Conservation (phyloP, 495 filamentous ascomycete species). For the Pseudoneurospora amorphoporcata region DNA sequence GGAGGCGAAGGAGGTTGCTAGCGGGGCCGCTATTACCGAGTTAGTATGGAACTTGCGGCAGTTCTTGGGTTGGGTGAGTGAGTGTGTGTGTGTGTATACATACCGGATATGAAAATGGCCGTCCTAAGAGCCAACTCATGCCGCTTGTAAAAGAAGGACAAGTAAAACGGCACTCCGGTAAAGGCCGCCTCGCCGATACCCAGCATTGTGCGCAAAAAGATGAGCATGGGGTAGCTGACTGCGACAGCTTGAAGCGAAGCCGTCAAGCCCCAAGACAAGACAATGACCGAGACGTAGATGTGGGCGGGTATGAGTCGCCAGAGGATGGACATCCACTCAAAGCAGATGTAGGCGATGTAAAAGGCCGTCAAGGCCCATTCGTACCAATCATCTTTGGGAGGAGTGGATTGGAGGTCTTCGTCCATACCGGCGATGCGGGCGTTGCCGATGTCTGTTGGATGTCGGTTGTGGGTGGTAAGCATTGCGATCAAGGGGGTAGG, state of each 20-base stretch:
- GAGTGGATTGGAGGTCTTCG: slow-evolving; percentile 48
- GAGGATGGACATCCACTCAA: slow-evolving; percentile 66
- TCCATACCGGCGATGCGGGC: slow-evolving; percentile 65
- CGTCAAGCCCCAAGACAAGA: slow-evolving; percentile 54
- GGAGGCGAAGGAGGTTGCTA: slow-evolving; percentile 76
- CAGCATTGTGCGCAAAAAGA: slow-evolving; percentile 54
- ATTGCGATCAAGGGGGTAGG: not conserved
- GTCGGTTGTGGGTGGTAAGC: not conserved
- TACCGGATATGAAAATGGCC: slow-evolving; percentile 64
- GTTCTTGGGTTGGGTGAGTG: slow-evolving; percentile 42
- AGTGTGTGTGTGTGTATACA: slow-evolving; percentile 25
- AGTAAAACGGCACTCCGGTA: slow-evolving; percentile 66
- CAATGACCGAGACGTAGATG: slow-evolving; percentile 54
- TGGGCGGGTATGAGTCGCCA: slow-evolving; percentile 59
- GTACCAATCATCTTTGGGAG: slow-evolving; percentile 61
- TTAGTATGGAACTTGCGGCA: slow-evolving; percentile 37
- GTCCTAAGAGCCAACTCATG: slow-evolving; percentile 72
- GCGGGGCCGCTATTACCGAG: slow-evolving; percentile 48
- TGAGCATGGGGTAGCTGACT: slow-evolving; percentile 60
- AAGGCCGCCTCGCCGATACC: slow-evolving; percentile 70
- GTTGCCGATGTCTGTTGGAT: slow-evolving; percentile 59
- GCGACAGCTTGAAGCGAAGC: slow-evolving; percentile 63
- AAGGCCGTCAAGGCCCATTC: slow-evolving; percentile 73
- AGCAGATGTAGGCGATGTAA: slow-evolving; percentile 56
- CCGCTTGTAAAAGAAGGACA: slow-evolving; percentile 80